These are phyloP conservation scores for Arthrinium phaeospermum DNA, from an alignment of 2,329 filamentous ascomycete genomes.

Conservation along the genomic window DNA sequence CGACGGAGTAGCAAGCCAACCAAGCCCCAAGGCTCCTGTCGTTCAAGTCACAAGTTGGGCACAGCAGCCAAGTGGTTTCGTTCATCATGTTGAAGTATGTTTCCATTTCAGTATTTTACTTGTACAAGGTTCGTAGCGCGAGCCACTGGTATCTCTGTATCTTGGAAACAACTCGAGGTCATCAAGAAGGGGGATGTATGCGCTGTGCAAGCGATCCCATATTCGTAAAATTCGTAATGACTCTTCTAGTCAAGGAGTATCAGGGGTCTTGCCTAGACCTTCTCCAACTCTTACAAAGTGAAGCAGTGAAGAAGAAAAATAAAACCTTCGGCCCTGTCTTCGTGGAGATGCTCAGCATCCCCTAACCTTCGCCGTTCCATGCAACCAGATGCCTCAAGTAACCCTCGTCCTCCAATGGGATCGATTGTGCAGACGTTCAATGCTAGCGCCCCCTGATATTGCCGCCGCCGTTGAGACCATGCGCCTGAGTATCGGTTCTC, in stretches of 20 bases:
- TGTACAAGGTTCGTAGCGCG: slow-evolving; percentile 29
- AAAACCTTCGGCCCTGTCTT: not conserved
- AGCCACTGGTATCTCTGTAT: slow-evolving; percentile 38
- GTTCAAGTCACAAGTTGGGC: too few relatives aligned
- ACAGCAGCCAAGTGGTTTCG: not conserved
- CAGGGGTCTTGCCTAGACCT: slow-evolving; percentile 5
- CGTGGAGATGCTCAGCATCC: slow-evolving; percentile 19
- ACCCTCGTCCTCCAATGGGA: slow-evolving; percentile 9
- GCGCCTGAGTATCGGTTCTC: not conserved
- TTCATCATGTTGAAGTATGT: slow-evolving; percentile 5
- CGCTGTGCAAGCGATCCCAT: slow-evolving; percentile 18
- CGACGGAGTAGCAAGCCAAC: not conserved
- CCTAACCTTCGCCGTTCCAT: not conserved
- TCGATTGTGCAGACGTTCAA: slow-evolving; percentile 12
- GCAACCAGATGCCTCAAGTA: slow-evolving; percentile 9
- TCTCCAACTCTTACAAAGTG: slow-evolving; percentile 15
- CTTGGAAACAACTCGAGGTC: slow-evolving; percentile 24
- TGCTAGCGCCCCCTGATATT: not conserved
- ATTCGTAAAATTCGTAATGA: slow-evolving; percentile 32
- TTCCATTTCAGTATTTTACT: slow-evolving; percentile 8
- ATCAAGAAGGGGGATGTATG: slow-evolving; percentile 25
- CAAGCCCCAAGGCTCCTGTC: not conserved
- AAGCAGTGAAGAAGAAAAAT: not conserved
- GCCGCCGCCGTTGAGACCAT: slow-evolving; percentile 8
- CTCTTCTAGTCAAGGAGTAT: slow-evolving; percentile 20